These are phyloP conservation scores for Cyclotella sp. DNA, from an alignment of 108 stramenopile species.

Conservation along the genomic window DNA sequence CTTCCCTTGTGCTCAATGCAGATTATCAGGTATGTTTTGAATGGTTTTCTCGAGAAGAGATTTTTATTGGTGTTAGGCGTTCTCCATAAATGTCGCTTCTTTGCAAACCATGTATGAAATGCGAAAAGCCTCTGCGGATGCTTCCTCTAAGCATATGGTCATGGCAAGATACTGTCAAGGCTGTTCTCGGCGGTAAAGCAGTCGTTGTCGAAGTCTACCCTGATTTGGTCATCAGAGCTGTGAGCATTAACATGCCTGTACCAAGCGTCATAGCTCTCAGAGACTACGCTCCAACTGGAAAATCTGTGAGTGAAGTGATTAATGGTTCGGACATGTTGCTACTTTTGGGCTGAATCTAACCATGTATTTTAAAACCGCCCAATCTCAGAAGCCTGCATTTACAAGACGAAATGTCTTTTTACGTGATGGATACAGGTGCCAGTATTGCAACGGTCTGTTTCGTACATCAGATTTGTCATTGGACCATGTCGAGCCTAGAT, in stretches of 20 bases:
- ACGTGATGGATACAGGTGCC: conserved; percentile 85
- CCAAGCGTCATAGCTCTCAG: conserved; percentile 81
- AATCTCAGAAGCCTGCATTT: conserved; percentile 66
- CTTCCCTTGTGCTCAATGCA: conserved; percentile 84
- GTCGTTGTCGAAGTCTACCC: conserved; percentile 87
- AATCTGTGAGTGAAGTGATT: conserved; percentile 28
- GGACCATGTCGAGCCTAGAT: conserved; percentile 83
- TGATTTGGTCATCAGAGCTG: conserved; percentile 74
- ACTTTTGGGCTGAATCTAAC: background rate
- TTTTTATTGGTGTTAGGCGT: background rate
- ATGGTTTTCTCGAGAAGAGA: background rate
- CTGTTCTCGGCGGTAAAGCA: conserved; percentile 80
- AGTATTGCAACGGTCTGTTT: conserved; percentile 77
- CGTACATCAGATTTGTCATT: conserved; percentile 77
- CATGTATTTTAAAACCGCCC: background rate
- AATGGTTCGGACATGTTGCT: background rate
- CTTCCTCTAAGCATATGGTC: conserved; percentile 80
- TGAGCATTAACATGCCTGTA: conserved; percentile 72
- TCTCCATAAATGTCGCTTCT: conserved; percentile 1
- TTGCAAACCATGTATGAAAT: background rate
- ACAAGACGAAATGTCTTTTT: conserved; percentile 88
- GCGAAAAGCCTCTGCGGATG: conserved; percentile 59
- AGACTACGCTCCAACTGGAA: conserved; percentile 69
- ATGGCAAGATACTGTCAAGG: conserved; percentile 91
- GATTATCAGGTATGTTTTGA: conserved; percentile 70